A percentile compares a stretch with the other conserved stretches of the same genome.
phyloP scores from a whole-genome alignment of 305 asterid genomes.

The Salvia sclarea region DNA sequence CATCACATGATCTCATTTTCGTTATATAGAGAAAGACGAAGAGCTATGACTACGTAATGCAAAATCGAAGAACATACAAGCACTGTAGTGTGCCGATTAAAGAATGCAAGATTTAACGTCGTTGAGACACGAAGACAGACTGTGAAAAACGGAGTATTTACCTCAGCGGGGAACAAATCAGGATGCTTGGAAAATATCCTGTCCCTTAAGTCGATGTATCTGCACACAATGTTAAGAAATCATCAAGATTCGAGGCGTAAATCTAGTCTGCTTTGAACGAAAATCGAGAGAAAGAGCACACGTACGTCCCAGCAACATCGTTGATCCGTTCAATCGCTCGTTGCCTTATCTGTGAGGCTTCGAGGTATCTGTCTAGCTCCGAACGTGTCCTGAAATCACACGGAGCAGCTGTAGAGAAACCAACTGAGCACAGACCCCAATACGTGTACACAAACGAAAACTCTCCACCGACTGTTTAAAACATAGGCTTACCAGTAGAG shows the following conservation, averaged over 20 bases:
- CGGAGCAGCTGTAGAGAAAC: conserved; percentile 71
- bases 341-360: conserved; percentile 89
- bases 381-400: conserved; percentile 95
- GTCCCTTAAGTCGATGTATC: conserved; percentile 76
- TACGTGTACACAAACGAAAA: conserved; percentile 25
- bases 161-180: conserved; percentile 87
- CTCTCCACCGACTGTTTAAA: conserved; percentile 25
- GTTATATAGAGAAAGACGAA: conserved; percentile 14
- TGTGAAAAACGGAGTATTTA: conserved; percentile 28
- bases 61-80: background rate
- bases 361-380: conserved; percentile 86
- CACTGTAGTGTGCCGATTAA: conserved; percentile 2
- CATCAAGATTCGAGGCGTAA: conserved; percentile 11
- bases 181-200: conserved; percentile 83
- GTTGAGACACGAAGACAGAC: conserved; percentile 15
- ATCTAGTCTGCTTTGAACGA: background rate
- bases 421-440: conserved; percentile 59
- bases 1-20: conserved; percentile 7
- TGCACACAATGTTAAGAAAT: conserved; percentile 49
- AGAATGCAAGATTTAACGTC: conserved; percentile 15
- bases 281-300: conserved; percentile 32
- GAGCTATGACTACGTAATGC: background rate
- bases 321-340: conserved; percentile 89
- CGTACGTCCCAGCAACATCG: conserved; percentile 91
- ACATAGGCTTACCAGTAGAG: conserved; percentile 69